A percentile compares a stretch with the other conserved stretches of the same genome.
Conservation (phyloP, 2,329 filamentous ascomycete genomes). For the Cyclaneusma minus region DNA sequence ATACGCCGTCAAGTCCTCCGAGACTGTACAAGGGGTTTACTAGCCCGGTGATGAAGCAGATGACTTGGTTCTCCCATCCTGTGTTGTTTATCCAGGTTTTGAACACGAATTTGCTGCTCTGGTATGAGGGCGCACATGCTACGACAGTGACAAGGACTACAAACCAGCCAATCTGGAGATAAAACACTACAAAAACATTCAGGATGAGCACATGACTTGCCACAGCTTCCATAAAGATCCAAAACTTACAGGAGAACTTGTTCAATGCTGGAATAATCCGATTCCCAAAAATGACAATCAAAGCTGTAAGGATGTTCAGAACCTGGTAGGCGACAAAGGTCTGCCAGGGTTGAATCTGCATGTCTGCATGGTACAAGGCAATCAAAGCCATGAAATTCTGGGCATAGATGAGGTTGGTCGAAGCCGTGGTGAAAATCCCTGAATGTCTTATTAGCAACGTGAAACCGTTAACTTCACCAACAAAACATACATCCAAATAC, state of each 20-base stretch:
- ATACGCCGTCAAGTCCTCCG: conserved; percentile 29
- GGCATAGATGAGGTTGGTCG: conserved; percentile 27
- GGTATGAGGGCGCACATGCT: conserved; percentile 28
- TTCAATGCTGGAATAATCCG: conserved; percentile 26
- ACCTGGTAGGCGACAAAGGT: conserved; percentile 29
- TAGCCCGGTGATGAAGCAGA: conserved; percentile 33
- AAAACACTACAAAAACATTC: conserved; percentile 18
- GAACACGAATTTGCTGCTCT: conserved; percentile 32
- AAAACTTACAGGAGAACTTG: conserved; percentile 22
- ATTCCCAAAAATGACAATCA: conserved; percentile 32
- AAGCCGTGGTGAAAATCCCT: conserved; percentile 29
- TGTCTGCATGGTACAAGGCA: conserved; percentile 23
- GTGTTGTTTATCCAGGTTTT: conserved; percentile 35
- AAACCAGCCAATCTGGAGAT: conserved; percentile 30
- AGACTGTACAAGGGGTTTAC: conserved; percentile 31
- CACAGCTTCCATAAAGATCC: not conserved
- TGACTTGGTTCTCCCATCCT: conserved; percentile 31
- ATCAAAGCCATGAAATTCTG: conserved; percentile 25
- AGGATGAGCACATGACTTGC: not conserved
- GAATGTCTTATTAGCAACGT: not conserved
- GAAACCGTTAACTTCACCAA: not conserved
- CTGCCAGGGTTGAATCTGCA: conserved; percentile 29
- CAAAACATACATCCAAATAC: conserved; percentile 21
- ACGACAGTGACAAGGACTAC: conserved; percentile 30
- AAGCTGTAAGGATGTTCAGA: conserved; percentile 26